phyloP scores from a whole-genome alignment of 208 protist genomes.

The Herpetomonas tarakana region DNA sequence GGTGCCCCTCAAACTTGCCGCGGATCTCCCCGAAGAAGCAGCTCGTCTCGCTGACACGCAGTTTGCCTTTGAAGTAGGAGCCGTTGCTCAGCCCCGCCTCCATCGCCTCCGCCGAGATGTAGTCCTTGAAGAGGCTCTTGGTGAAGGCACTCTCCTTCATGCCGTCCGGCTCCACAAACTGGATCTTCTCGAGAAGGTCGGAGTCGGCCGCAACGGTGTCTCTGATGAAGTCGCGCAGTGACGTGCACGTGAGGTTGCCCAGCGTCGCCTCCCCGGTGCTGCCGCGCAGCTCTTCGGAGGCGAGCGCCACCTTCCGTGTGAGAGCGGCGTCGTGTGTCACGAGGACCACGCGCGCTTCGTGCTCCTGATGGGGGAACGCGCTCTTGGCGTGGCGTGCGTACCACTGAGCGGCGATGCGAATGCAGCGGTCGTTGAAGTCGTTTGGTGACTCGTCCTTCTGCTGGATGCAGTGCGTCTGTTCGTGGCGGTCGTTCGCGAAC shows the following conservation, averaged over 20 bases:
- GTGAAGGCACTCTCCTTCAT: constrained; percentile 61
- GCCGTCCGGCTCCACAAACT: constrained; percentile 59
- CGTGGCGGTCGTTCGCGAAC: constrained; percentile 92
- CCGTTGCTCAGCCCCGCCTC: constrained; percentile 60
- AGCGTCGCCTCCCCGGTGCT: neutral
- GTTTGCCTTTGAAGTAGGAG: constrained; percentile 67
- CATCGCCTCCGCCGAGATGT: constrained; percentile 39
- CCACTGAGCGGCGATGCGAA: constrained; percentile 82
- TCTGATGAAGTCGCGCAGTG: constrained; percentile 62
- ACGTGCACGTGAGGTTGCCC: constrained; percentile 57
- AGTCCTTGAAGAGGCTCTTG: constrained; percentile 47
- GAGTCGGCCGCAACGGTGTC: constrained; percentile 37
- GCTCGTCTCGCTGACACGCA: constrained; percentile 74
- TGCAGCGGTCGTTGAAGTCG: constrained; percentile 90
- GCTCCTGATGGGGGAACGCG: constrained; percentile 30
- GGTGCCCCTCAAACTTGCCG: constrained; percentile 77
- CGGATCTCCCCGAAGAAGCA: constrained; percentile 88
- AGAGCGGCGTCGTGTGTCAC: constrained; percentile 76
- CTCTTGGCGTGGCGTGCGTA: constrained; percentile 68
- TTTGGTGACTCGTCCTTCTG: constrained; percentile 72
- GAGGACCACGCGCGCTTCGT: constrained; percentile 32
- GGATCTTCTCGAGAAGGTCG: constrained; percentile 82
- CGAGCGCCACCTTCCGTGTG: constrained; percentile 16
- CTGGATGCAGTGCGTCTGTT: constrained; percentile 80
- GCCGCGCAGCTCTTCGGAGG: constrained; percentile 8